These are phyloP conservation scores for Tolypocladium cylindrosporum DNA, from an alignment of 2,329 filamentous ascomycete species.

Conservation along the genomic window DNA sequence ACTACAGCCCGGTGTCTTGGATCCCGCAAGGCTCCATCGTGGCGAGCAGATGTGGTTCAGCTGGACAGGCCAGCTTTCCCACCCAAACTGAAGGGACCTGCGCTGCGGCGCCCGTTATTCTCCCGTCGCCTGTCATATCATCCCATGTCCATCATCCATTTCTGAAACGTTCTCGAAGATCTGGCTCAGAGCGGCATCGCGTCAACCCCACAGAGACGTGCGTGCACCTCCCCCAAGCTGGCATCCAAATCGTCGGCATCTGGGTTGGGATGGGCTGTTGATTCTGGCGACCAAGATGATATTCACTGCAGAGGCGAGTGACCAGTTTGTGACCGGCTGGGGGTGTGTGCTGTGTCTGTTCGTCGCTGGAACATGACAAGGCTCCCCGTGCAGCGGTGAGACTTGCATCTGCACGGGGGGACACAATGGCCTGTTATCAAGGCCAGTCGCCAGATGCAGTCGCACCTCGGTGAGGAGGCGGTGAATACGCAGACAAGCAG, in stretches of 20 bases:
- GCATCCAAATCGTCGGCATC: neutral
- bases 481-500: neutral
- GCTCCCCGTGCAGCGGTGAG: neutral
- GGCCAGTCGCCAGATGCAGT: neutral
- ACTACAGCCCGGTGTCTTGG: neutral
- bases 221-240: neutral
- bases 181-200: neutral
- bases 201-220: neutral
- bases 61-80: neutral
- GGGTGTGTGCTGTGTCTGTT: neutral
- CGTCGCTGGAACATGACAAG: neutral
- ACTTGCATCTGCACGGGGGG: neutral
- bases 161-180: neutral
- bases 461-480: neutral
- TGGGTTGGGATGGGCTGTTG: neutral
- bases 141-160: neutral
- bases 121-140: neutral
- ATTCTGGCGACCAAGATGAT: neutral
- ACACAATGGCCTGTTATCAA: neutral
- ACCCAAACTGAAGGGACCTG: too few species aligned
- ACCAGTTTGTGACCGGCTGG: neutral
- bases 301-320: neutral
- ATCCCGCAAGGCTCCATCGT: neutral
- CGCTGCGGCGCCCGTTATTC: neutral
- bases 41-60: neutral